Conservation (phyloP, 371 early-diverging fungal species). For the Haplosporangium sp. region DNA sequence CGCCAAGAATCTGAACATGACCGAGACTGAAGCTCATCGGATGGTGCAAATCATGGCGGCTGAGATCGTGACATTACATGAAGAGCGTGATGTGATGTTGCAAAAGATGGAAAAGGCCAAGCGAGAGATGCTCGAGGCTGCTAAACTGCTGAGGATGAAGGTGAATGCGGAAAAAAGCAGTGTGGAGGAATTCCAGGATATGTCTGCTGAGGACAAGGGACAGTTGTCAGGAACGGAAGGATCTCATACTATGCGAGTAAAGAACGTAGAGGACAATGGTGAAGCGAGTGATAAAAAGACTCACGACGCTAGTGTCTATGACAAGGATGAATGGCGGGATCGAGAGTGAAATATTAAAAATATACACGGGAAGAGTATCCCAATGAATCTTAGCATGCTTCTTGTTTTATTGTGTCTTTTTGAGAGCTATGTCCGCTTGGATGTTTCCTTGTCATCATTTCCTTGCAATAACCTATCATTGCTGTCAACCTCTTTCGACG, state of each 20-base stretch:
- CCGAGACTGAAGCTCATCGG: slow-evolving; percentile 44
- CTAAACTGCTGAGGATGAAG: slow-evolving; percentile 26
- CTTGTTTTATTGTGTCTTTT: no score
- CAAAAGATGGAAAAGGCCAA: slow-evolving; percentile 27
- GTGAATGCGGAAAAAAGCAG: slow-evolving; percentile 4
- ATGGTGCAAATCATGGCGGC: slow-evolving; percentile 49
- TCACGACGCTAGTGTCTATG: slow-evolving; percentile 8
- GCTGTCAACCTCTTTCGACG: no score
- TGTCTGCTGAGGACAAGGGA: not conserved
- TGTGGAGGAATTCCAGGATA: slow-evolving; percentile 1
- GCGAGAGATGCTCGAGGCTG: slow-evolving; percentile 47
- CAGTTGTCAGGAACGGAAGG: not conserved
- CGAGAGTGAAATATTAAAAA: no score
- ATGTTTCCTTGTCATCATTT: no score
- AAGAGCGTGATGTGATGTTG: slow-evolving; percentile 26
- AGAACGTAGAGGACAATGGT: slow-evolving; percentile 1
- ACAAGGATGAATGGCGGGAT: slow-evolving; percentile 20
- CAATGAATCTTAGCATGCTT: no score
- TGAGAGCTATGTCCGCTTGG: no score
- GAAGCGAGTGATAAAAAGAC: not conserved
- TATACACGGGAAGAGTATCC: no score
- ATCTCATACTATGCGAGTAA: not conserved
- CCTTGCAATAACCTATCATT: no score
- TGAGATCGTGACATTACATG: slow-evolving; percentile 40
- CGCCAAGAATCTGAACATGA: slow-evolving; percentile 47